Evolutionary conservation across 768 basidiomycete species (phyloP).

Genomic region (Amanita polypyramis): DNA sequence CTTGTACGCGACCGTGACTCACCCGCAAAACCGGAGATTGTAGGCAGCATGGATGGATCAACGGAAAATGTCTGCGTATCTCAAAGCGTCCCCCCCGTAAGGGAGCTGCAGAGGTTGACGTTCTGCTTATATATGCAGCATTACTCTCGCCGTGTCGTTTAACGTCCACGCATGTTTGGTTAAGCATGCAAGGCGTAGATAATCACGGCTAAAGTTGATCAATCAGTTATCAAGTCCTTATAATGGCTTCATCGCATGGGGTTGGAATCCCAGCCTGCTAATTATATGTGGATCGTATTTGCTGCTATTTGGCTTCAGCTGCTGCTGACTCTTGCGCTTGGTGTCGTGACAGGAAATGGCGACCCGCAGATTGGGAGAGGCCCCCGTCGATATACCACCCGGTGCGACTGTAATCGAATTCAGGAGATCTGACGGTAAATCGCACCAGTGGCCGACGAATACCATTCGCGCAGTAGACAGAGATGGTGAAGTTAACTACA

Average conservation of each 20-base stretch:
- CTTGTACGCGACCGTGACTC: no score
- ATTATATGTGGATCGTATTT: background rate
- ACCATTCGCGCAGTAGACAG: constrained; percentile 40
- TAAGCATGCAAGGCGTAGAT: constrained; percentile 49
- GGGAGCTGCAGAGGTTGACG: constrained; percentile 36
- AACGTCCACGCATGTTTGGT: constrained; percentile 44
- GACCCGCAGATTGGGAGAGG: constrained; percentile 18
- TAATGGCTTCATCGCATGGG: no score
- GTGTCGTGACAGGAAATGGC: constrained; percentile 16
- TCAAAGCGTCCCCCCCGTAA: constrained; percentile 39
- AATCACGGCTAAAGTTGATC: constrained; percentile 33
- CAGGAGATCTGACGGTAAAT: constrained; percentile 48
- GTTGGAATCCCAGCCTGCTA: background rate
- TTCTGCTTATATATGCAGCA: constrained; percentile 43
- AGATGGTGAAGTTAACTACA: constrained; percentile 65
- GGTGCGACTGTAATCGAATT: constrained; percentile 53
- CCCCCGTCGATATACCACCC: constrained; percentile 27
- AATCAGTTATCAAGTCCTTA: no score
- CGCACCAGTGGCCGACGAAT: constrained; percentile 43
- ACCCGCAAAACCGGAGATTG: no score
- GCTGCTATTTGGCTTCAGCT: background rate
- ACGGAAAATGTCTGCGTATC: constrained; percentile 23
- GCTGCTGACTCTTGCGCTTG: background rate
- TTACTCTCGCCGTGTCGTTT: constrained; percentile 58
- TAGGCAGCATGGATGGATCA: no score